These are phyloP conservation scores for Candida pseudoviswanathii DNA, from an alignment of 1,139 yeast species.

Conservation along the genomic window DNA sequence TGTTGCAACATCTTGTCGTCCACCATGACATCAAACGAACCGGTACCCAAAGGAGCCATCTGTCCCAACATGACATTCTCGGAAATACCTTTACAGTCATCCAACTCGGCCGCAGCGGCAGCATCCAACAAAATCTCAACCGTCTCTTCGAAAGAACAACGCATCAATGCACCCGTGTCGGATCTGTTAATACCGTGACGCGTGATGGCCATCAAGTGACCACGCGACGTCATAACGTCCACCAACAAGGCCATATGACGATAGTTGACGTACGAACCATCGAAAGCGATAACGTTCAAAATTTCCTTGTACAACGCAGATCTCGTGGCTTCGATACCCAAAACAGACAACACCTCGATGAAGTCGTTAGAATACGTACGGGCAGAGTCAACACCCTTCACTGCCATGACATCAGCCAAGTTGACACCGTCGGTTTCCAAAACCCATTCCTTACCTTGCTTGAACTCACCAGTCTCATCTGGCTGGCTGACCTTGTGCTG, in stretches of 20 bases:
- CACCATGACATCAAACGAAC: slow-evolving; percentile 93
- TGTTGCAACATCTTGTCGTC: slow-evolving; percentile 84
- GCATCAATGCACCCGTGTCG: slow-evolving; percentile 98
- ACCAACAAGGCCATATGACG: slow-evolving; percentile 97
- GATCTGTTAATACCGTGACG: slow-evolving; percentile 99
- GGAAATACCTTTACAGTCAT: slow-evolving; percentile 98
- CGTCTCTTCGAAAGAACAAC: slow-evolving; percentile 99
- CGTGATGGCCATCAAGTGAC: slow-evolving; percentile 97
- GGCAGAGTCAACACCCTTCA: slow-evolving; percentile 89
- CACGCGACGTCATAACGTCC: slow-evolving; percentile 98
- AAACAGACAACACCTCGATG: slow-evolving; percentile 90
- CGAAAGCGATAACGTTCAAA: slow-evolving; percentile 95
- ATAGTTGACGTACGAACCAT: slow-evolving; percentile 98
- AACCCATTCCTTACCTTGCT: slow-evolving; percentile 94
- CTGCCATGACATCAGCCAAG: slow-evolving; percentile 91
- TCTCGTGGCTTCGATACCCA: slow-evolving; percentile 99
- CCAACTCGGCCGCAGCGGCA: slow-evolving; percentile 96
- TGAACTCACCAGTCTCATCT: slow-evolving; percentile 82
- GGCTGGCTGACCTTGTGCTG: slow-evolving; percentile 83
- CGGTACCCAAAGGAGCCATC: slow-evolving; percentile 98
- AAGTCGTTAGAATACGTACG: slow-evolving; percentile 95
- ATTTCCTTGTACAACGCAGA: slow-evolving; percentile 92
- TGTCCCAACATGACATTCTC: slow-evolving; percentile 98
- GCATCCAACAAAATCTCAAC: slow-evolving; percentile 97
- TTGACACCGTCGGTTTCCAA: slow-evolving; percentile 98